A percentile compares a stretch with the other conserved stretches of the same genome.
Evolutionary conservation across 176 grass and related monocot genomes (phyloP).

Genomic region (Echinochloa phyllopogon): DNA sequence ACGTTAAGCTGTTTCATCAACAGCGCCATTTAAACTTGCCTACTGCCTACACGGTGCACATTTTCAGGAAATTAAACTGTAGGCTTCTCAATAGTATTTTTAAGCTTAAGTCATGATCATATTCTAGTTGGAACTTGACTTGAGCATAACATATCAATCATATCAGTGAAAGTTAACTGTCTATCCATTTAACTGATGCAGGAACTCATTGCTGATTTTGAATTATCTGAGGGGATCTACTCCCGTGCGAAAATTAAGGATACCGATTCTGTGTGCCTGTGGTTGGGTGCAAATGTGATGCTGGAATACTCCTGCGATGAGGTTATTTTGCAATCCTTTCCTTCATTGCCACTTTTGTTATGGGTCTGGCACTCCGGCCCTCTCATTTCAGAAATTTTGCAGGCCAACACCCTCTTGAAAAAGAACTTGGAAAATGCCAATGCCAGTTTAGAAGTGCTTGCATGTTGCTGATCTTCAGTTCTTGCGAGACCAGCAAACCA

Average conservation of each 20-base stretch:
- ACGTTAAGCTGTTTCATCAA: not conserved
- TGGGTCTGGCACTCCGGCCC: not conserved
- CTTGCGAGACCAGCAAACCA: conserved; percentile 92
- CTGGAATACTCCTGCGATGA: conserved; percentile 87
- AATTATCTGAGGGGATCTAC: conserved; percentile 96
- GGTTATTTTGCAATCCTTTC: conserved; percentile 51
- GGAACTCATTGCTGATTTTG: conserved; percentile 84
- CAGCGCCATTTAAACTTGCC: conserved; percentile 1
- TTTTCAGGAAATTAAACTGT: not conserved
- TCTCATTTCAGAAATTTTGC: conserved; percentile 33
- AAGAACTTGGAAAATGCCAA: conserved; percentile 98
- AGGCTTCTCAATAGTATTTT: not conserved
- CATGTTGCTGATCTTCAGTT: conserved; percentile 90
- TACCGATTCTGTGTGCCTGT: conserved; percentile 83
- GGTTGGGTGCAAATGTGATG: conserved; percentile 99
- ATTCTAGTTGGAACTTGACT: not conserved
- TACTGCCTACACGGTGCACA: not conserved
- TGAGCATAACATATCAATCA: not conserved
- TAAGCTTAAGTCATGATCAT: not conserved
- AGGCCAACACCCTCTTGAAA: conserved; percentile 83
- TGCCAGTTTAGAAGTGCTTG: conserved; percentile 90
- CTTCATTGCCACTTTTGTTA: not conserved
- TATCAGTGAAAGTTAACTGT: conserved; percentile 25
- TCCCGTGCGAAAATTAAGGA: conserved; percentile 83
- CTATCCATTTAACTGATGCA: conserved; percentile 42